Conservation (phyloP, 2,329 filamentous ascomycete species). For the Cercospora citrullina region DNA sequence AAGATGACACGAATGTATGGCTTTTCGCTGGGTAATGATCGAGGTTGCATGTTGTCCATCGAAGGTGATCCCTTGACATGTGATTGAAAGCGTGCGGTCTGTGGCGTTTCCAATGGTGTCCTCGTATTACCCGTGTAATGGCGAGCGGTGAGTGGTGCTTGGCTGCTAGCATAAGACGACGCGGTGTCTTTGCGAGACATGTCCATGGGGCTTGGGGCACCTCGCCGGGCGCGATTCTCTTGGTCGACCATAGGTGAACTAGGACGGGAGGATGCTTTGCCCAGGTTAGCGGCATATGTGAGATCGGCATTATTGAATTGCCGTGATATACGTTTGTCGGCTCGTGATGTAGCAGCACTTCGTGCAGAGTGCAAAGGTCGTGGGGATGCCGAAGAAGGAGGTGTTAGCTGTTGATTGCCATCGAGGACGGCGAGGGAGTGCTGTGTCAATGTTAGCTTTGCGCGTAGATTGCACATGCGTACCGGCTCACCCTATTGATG, state of each 20-base stretch:
- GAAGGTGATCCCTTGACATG: slow-evolving; percentile 81
- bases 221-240: slow-evolving; percentile 56
- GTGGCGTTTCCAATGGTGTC: slow-evolving; percentile 64
- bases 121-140: slow-evolving; percentile 37
- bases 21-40: slow-evolving; percentile 71
- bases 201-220: slow-evolving; percentile 59
- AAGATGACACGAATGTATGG: slow-evolving; percentile 92
- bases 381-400: slow-evolving; percentile 65
- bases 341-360: slow-evolving; percentile 46
- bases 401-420: slow-evolving; percentile 55
- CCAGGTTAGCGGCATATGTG: slow-evolving; percentile 42
- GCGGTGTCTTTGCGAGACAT: slow-evolving; percentile 52
- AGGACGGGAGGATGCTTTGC: slow-evolving; percentile 65
- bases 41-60: slow-evolving; percentile 72
- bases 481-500: slow-evolving; percentile 67
- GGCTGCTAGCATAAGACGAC: slow-evolving; percentile 48
- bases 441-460: slow-evolving; percentile 47
- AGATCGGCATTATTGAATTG: slow-evolving; percentile 48
- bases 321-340: slow-evolving; percentile 51
- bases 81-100: slow-evolving; percentile 62
- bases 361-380: slow-evolving; percentile 60
- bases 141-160: slow-evolving; percentile 44
- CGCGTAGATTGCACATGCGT: background rate
- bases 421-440: slow-evolving; percentile 84
- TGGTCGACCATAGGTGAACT: slow-evolving; percentile 68